Percentiles rank a stretch among this genome's conserved stretches.
Conservation (phyloP, 495 filamentous ascomycete species). For the Penicillium manginii region DNA sequence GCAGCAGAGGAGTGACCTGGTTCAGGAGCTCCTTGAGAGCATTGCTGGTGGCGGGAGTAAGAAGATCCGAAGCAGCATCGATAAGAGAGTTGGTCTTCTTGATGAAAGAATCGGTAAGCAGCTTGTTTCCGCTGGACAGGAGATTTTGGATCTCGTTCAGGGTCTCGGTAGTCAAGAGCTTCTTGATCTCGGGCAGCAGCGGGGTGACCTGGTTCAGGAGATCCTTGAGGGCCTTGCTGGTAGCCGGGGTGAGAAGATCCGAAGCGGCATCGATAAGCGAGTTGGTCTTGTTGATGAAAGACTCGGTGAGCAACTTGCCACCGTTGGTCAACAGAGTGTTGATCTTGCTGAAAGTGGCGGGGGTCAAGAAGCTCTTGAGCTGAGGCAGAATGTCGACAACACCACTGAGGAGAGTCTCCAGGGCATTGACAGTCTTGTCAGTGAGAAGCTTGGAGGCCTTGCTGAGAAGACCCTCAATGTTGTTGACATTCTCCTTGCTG, state of each 20-base stretch:
- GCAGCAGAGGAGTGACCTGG: constrained; percentile 40
- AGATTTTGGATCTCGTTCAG: constrained; percentile 39
- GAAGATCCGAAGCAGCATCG: constrained; percentile 21
- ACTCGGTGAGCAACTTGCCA: constrained; percentile 11
- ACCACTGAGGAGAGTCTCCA: constrained; percentile 41
- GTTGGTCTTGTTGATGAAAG: constrained; percentile 27
- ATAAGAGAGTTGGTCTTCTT: constrained; percentile 14
- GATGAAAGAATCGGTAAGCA: constrained; percentile 40
- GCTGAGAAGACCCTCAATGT: constrained; percentile 40
- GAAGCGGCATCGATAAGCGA: constrained; percentile 16
- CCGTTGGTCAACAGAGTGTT: constrained; percentile 11
- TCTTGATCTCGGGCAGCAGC: constrained; percentile 32
- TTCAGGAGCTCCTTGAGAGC: constrained; percentile 37
- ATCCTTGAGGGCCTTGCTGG: constrained; percentile 33
- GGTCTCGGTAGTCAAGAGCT: constrained; percentile 21
- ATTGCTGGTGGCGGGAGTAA: constrained; percentile 25
- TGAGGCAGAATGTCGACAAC: constrained; percentile 21
- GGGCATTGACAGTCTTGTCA: constrained; percentile 33
- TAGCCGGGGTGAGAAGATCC: constrained; percentile 39
- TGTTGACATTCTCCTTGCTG: constrained; percentile 32
- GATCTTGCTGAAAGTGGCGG: constrained; percentile 37
- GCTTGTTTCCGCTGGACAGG: constrained; percentile 42
- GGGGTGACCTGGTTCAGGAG: constrained; percentile 16
- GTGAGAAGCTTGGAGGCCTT: constrained; percentile 39
- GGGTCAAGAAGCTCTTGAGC: constrained; percentile 34